Percentiles rank a stretch among this genome's conserved stretches.
Conservation (phyloP, 768 basidiomycete species). For the Mycena rosella region DNA sequence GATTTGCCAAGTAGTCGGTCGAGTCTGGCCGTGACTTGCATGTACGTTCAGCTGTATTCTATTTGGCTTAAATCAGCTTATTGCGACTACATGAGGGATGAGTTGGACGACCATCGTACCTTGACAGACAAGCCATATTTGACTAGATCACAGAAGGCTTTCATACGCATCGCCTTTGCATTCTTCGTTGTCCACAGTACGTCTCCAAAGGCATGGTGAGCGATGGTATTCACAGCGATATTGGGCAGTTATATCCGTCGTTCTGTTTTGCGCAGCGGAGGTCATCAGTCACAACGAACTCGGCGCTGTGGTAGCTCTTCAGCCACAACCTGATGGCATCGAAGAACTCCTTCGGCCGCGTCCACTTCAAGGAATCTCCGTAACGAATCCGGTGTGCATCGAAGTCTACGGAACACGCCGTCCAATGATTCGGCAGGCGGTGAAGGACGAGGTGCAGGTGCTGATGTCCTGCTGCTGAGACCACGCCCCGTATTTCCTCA, state of each 20-base stretch:
- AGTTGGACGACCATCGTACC: no score
- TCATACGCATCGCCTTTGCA: conserved; percentile 12
- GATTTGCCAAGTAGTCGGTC: no score
- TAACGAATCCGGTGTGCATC: conserved; percentile 1
- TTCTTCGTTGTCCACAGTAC: conserved; percentile 23
- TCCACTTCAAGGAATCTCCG: conserved; percentile 23
- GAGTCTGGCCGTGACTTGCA: no score
- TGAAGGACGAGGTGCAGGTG: conserved; percentile 7
- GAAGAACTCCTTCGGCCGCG: conserved; percentile 16
- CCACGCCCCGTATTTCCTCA: conserved; percentile 17
- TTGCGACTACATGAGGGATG: no score
- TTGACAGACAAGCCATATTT: neutral
- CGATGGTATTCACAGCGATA: conserved; percentile 35
- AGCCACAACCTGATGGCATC: conserved; percentile 10
- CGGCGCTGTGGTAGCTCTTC: neutral
- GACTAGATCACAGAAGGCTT: conserved; percentile 26
- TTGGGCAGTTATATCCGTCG: conserved; percentile 33
- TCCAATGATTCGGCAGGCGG: conserved; percentile 25
- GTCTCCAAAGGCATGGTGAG: conserved; percentile 25
- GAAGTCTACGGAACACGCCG: conserved; percentile 8
- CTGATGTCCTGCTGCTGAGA: neutral
- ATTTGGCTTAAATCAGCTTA: no score
- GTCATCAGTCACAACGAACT: conserved; percentile 18
- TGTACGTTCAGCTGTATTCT: no score
- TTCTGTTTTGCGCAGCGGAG: conserved; percentile 23